A percentile compares a stretch with the other conserved stretches of the same genome.
Conservation (phyloP, 2,329 filamentous ascomycete species). For the Juglanconis juglandina region DNA sequence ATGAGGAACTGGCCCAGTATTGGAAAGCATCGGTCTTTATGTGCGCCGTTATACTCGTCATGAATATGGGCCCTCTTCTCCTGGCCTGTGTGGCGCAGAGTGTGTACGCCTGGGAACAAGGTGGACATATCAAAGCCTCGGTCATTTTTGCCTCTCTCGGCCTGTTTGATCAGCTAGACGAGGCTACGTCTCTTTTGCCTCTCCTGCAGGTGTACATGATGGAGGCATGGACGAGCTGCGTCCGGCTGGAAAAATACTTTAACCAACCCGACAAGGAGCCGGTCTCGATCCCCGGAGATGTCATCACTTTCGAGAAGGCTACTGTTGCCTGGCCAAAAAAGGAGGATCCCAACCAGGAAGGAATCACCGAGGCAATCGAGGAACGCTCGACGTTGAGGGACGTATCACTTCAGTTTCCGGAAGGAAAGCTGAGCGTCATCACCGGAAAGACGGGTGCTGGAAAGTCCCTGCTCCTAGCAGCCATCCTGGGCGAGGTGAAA, state of each 20-base stretch:
- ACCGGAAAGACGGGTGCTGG: conserved; percentile 37
- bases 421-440: conserved; percentile 33
- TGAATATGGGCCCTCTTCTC: conserved; percentile 31
- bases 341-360: conserved; percentile 24
- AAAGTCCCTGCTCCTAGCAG: conserved; percentile 37
- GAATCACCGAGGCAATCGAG: conserved; percentile 18
- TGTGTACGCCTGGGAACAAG: conserved; percentile 31
- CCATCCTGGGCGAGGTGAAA: conserved; percentile 37
- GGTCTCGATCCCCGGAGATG: conserved; percentile 24
- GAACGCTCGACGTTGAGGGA: conserved; percentile 31
- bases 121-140: conserved; percentile 30
- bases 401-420: conserved; percentile 31
- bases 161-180: conserved; percentile 33
- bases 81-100: conserved; percentile 30
- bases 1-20: conserved; percentile 33
- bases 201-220: conserved; percentile 32
- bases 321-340: conserved; percentile 33
- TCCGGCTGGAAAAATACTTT: conserved; percentile 32
- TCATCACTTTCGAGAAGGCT: conserved; percentile 28
- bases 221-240: conserved; percentile 34
- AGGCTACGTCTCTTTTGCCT: conserved; percentile 30
- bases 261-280: conserved; percentile 28
- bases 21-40: conserved; percentile 30
- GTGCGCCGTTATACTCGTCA: conserved; percentile 27
- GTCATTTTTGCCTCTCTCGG: conserved; percentile 34